These are phyloP conservation scores for Didymella glomerata DNA, from an alignment of 2,329 filamentous ascomycete species.

Conservation along the genomic window DNA sequence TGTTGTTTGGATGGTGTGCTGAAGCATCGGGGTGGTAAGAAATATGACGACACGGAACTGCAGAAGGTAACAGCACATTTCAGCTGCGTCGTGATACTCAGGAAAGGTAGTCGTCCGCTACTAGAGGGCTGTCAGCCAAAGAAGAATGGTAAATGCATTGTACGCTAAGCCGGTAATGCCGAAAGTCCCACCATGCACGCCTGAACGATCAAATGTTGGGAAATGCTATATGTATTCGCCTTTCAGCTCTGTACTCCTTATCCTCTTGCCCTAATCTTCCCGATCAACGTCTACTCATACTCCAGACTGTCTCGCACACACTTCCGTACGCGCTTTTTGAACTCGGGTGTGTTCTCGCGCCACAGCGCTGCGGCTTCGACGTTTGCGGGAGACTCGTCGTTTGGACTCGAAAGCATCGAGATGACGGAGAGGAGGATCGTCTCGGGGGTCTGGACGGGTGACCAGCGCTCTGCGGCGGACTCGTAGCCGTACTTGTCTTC, in stretches of 20 bases:
- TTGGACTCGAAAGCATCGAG: constrained; percentile 97
- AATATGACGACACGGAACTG: no score
- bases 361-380: constrained; percentile 97
- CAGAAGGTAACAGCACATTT: no score
- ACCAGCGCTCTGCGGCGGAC: constrained; percentile 94
- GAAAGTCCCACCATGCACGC: constrained; percentile 14
- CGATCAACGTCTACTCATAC: constrained; percentile 36
- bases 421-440: constrained; percentile 97
- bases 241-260: background rate
- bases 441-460: constrained; percentile 94
- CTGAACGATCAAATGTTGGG: constrained; percentile 13
- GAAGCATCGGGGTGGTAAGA: background rate
- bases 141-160: constrained; percentile 20
- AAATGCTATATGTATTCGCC: constrained; percentile 2
- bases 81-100: no score
- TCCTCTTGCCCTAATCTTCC: background rate
- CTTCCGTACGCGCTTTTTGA: constrained; percentile 84
- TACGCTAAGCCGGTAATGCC: constrained; percentile 21
- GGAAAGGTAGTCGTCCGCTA: background rate
- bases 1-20: background rate
- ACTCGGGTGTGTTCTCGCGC: constrained; percentile 82
- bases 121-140: background rate
- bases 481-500: constrained; percentile 99
- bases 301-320: constrained; percentile 70
- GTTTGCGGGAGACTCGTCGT: constrained; percentile 96